These are phyloP conservation scores for Annona cherimola DNA, from an alignment of 164 flowering plant genomes.

Conservation along the genomic window DNA sequence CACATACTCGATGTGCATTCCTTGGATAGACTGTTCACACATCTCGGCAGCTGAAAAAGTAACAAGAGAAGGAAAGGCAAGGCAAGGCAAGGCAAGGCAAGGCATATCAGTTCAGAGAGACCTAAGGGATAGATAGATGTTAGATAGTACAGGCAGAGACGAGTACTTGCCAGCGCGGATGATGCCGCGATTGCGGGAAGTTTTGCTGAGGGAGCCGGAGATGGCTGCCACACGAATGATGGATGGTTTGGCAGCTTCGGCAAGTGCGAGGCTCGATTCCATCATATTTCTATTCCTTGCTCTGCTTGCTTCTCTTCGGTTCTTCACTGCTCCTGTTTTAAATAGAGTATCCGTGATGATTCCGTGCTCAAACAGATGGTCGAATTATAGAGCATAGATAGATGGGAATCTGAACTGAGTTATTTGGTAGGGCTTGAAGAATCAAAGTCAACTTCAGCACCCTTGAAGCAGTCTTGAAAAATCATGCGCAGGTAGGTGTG, in stretches of 20 bases:
- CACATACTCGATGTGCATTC: slow-evolving; percentile 37
- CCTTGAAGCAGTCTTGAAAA: too few relatives aligned
- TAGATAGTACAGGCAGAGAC: background rate
- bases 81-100: background rate
- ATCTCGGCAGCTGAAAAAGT: slow-evolving; percentile 27
- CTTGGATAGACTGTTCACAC: slow-evolving; percentile 24
- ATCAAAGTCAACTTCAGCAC: too few relatives aligned
- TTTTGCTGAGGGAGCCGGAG: slow-evolving; percentile 78
- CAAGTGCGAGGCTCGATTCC: too few relatives aligned
- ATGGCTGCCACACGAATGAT: slow-evolving; percentile 58
- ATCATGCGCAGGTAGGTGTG: too few relatives aligned
- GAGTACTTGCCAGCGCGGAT: slow-evolving; percentile 57
- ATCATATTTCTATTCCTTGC: too few relatives aligned
- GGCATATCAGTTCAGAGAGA: background rate
- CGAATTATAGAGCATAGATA: too few relatives aligned
- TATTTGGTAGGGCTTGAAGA: too few relatives aligned
- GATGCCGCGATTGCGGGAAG: slow-evolving; percentile 70
- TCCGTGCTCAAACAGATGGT: too few relatives aligned
- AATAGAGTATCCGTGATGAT: too few relatives aligned
- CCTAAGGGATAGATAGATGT: background rate
- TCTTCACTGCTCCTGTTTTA: too few relatives aligned
- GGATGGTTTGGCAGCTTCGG: slow-evolving; percentile 18
- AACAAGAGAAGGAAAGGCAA: background rate
- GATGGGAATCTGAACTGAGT: too few relatives aligned
- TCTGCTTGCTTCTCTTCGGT: too few relatives aligned